Base-by-base conservation (phyloP, 805 yeast genomes). In the Teunomyces lycoperdinae region DNA sequence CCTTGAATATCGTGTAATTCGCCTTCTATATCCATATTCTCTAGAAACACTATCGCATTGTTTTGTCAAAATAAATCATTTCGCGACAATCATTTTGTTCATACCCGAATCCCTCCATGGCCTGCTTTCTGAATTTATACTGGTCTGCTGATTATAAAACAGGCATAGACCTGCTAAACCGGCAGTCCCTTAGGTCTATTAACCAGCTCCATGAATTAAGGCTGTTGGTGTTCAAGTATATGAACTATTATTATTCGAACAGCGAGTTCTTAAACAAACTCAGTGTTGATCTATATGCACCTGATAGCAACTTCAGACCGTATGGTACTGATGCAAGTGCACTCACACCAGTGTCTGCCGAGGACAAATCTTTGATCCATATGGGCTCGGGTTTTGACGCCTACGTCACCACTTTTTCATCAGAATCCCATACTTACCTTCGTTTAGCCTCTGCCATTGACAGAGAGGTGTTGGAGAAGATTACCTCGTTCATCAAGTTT, bases 141-240 rank as follows among this genome's bases (percentile, higher is more conserved):
- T 73, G 77, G 76, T 66, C 76, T 3, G 53, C 76, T 1, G 78
- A 73, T 58, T 70, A 68, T 44, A 58, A 56, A 30, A 52, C 71
- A 3, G 74, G 76, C 4, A 64, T 73, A 14, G 68, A 64, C 31
- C 55, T 50, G 35, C 52, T 73, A 17, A 52, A 60, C 11, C 45
- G 49, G 7, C 76, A 71, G 52, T 61, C 67, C 38, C 47, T 51
- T 9, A 56, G 61, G 26, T 70, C 76, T 5, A 51, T 72, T 27
- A 54, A 57, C 29, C 78, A 73, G 56, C 57, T 71, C 11, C 77
- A 73, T 50, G 77, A 72, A 36, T 58, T 71, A 11, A 60, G 74
- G 28, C 62, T 60, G 47, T 58, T 73, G 50, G 68, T 73, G 36
- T 64, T 67, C 53, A 59, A 53, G 45, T 67, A 68, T 50, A 64